A percentile compares a stretch with the other conserved stretches of the same genome.
These are phyloP conservation scores for Trichoderma koningiopsis DNA, from an alignment of 2,329 filamentous ascomycete species.

Conservation along the genomic window DNA sequence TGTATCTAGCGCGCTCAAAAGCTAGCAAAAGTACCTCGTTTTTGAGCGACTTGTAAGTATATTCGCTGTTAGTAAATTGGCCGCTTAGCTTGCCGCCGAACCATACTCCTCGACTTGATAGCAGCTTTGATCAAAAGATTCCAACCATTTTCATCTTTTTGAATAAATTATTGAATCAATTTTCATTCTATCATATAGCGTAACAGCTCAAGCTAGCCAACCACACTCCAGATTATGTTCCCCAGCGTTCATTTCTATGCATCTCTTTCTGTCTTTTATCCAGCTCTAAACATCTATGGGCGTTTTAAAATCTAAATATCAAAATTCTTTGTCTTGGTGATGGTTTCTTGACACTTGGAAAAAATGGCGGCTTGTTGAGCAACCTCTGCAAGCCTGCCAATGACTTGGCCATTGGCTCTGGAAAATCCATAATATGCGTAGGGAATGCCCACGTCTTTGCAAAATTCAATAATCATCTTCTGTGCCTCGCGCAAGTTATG, in stretches of 20 bases:
- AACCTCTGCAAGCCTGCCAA: slow-evolving; percentile 26
- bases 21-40: not conserved
- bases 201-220: not conserved
- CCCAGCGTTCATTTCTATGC: not conserved
- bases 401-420: slow-evolving; percentile 25
- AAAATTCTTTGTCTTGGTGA: slow-evolving; percentile 4
- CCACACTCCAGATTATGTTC: not conserved
- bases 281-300: not conserved
- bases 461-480: slow-evolving; percentile 28
- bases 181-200: not conserved
- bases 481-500: slow-evolving; percentile 68
- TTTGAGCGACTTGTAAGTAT: not conserved
- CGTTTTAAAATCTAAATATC: not conserved
- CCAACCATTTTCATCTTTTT: not conserved
- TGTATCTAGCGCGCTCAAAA: not conserved
- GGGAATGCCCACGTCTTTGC: slow-evolving; percentile 25
- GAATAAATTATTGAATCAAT: not conserved
- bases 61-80: not conserved
- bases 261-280: not conserved
- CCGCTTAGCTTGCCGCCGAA: not conserved
- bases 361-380: slow-evolving; percentile 26
- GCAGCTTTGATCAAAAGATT: not conserved
- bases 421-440: slow-evolving; percentile 26
- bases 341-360: slow-evolving; percentile 22
- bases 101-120: not conserved